Evolutionary conservation across 768 basidiomycete species (phyloP).

Genomic region (Trametes maxima): DNA sequence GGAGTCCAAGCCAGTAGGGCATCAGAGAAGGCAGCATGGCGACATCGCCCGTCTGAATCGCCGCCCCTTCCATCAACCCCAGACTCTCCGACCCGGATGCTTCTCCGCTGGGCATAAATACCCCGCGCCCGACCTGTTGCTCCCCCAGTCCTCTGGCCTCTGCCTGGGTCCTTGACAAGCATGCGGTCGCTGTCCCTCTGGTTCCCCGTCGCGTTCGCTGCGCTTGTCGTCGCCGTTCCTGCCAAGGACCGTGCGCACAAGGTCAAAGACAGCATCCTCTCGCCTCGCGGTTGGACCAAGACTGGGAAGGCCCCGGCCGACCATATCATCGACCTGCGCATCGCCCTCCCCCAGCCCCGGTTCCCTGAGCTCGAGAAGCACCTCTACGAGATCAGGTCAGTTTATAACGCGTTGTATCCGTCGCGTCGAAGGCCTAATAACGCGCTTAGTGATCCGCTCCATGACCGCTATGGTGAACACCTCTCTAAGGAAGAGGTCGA

Average conservation of each 20-base stretch:
- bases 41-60: conserved; percentile 8
- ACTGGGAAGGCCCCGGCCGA: conserved; percentile 46
- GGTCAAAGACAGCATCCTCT: conserved; percentile 51
- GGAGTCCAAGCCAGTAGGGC: background rate
- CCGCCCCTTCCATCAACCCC: conserved; percentile 8
- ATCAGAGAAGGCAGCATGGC: conserved; percentile 14
- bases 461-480: conserved; percentile 39
- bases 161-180: conserved; percentile 14
- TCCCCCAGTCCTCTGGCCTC: conserved; percentile 13
- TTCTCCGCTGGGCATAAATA: conserved; percentile 4
- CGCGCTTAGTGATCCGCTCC: conserved; percentile 30
- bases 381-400: conserved; percentile 53
- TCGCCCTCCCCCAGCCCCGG: conserved; percentile 57
- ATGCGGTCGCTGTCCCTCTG: conserved; percentile 21
- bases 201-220: conserved; percentile 15
- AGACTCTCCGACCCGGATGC: background rate
- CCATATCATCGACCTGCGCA: conserved; percentile 52
- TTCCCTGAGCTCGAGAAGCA: conserved; percentile 52
- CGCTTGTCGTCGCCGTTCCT: conserved; percentile 19
- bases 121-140: background rate
- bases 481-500: conserved; percentile 70
- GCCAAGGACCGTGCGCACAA: conserved; percentile 27
- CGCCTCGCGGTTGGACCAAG: conserved; percentile 54
- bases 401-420: background rate
- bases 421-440: background rate